These are phyloP conservation scores for Nannochloris sp. DNA, from an alignment of 139 green algal species.

Conservation along the genomic window DNA sequence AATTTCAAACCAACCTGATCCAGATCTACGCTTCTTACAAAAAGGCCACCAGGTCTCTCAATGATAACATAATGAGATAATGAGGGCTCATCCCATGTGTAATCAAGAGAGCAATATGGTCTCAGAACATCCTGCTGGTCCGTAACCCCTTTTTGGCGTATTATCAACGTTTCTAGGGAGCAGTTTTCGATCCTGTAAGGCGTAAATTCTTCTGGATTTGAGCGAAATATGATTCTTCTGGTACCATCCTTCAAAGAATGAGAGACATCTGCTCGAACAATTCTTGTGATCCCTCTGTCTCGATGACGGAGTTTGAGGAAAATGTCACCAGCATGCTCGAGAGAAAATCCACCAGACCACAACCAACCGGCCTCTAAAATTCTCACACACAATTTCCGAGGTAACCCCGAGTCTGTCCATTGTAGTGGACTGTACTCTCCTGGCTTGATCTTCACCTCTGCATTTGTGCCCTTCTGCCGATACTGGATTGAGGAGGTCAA, in stretches of 20 bases:
- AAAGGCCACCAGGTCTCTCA: constrained; percentile 43
- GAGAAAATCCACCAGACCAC: constrained; percentile 63
- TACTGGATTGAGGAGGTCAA: constrained; percentile 53
- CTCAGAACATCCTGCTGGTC: constrained; percentile 69
- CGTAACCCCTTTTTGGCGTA: constrained; percentile 39
- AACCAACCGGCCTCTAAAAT: constrained; percentile 68
- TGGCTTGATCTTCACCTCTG: constrained; percentile 33
- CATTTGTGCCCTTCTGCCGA: constrained; percentile 36
- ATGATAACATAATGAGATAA: constrained; percentile 50
- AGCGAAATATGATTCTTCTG: constrained; percentile 33
- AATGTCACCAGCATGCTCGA: constrained; percentile 56
- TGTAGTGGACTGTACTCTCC: constrained; percentile 38
- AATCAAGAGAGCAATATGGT: constrained; percentile 68
- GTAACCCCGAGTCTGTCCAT: constrained; percentile 47
- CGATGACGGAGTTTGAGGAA: constrained; percentile 55
- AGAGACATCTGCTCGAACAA: constrained; percentile 56
- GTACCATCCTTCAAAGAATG: constrained; percentile 8
- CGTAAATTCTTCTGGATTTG: constrained; percentile 50
- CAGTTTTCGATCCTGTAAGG: constrained; percentile 81
- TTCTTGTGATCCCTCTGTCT: constrained; percentile 50
- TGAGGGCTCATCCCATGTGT: constrained; percentile 77
- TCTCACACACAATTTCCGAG: constrained; percentile 51
- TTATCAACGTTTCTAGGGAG: constrained; percentile 53
- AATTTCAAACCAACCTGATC: constrained; percentile 34
- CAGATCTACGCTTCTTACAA: constrained; percentile 47